A percentile compares a stretch with the other conserved stretches of the same genome.
phyloP scores from a whole-genome alignment of 2,329 filamentous ascomycete genomes.

The Arthrobotrys entomopaga region DNA sequence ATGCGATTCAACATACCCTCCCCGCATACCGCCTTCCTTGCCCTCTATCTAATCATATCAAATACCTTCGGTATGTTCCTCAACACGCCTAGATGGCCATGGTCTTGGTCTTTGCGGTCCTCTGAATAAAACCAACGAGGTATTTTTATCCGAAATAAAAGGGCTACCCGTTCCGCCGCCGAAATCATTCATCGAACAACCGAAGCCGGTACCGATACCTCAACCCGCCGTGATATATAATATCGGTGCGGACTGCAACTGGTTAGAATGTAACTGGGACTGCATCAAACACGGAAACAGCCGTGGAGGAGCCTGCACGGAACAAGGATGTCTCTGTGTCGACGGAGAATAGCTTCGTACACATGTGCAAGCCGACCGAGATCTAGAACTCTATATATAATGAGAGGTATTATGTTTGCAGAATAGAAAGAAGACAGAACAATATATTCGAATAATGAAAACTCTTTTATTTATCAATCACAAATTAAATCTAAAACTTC shows the following conservation, averaged over 20 bases:
- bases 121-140: constrained; percentile 1
- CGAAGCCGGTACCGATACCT: neutral
- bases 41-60: constrained; percentile 1
- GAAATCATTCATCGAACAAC: neutral
- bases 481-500: neutral
- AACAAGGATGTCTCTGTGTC: constrained; percentile 7
- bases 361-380: no score
- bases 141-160: neutral
- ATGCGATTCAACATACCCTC: constrained; percentile 4
- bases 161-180: neutral
- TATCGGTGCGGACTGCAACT: neutral
- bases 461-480: neutral
- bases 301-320: neutral
- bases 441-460: neutral
- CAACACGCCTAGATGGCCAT: neutral
- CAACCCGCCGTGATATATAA: neutral
- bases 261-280: neutral
- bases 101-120: neutral
- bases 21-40: constrained; percentile 3
- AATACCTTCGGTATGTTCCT: constrained; percentile 7
- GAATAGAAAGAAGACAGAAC: no score
- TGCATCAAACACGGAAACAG: neutral
- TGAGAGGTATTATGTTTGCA: no score
- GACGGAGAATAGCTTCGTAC: neutral
- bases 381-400: no score